Conservation (phyloP, 805 yeast species). For the Teunomyces stri region DNA sequence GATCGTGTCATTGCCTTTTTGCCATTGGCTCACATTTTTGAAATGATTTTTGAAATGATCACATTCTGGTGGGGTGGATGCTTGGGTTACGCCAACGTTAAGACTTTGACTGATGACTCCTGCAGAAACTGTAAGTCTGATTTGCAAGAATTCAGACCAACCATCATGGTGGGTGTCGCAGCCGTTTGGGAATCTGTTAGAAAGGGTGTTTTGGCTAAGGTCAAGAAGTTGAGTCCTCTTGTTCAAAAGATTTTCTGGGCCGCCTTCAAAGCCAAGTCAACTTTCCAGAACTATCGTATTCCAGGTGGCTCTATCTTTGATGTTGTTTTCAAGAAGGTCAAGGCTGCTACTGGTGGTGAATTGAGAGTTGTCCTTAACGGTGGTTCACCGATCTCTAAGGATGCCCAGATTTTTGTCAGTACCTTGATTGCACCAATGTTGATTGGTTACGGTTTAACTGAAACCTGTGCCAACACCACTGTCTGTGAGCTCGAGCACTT, state of each 20-base stretch:
- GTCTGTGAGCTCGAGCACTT: constrained; percentile 63
- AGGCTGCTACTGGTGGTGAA: constrained; percentile 93
- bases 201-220: constrained; percentile 83
- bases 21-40: constrained; percentile 96
- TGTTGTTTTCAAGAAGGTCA: constrained; percentile 80
- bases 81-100: constrained; percentile 88
- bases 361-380: constrained; percentile 77
- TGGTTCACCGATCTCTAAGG: constrained; percentile 83
- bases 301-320: constrained; percentile 78
- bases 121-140: constrained; percentile 87
- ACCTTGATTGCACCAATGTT: constrained; percentile 81
- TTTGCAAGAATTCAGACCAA: constrained; percentile 81
- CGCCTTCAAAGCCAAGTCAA: constrained; percentile 72
- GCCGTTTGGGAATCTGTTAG: constrained; percentile 97
- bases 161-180: constrained; percentile 97
- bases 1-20: constrained; percentile 85
- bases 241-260: constrained; percentile 86
- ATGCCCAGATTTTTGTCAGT: constrained; percentile 78
- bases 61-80: constrained; percentile 86
- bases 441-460: constrained; percentile 95
- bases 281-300: constrained; percentile 59
- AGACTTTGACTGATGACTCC: constrained; percentile 81
- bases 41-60: constrained; percentile 79
- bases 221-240: constrained; percentile 60
- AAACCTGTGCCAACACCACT: constrained; percentile 87